phyloP scores from a whole-genome alignment of 352 stramenopile species.

The Pythium oligandrum region DNA sequence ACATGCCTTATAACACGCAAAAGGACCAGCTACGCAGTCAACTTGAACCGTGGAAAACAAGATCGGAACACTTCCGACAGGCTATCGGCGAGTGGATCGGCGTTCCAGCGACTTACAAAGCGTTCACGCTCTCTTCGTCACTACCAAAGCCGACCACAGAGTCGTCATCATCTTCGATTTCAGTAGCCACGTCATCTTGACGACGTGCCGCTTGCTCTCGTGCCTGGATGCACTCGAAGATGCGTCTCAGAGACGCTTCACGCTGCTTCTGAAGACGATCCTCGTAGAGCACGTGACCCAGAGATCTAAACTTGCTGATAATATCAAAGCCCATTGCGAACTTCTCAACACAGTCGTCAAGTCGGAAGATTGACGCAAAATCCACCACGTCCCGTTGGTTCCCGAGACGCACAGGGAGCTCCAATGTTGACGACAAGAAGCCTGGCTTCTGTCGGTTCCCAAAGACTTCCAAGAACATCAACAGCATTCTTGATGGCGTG shows the following conservation, averaged over 20 bases:
- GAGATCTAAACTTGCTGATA: constrained; percentile 32
- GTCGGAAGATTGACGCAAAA: constrained; percentile 59
- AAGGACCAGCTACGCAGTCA: too few relatives aligned
- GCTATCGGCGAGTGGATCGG: constrained; percentile 28
- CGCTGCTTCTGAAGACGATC: constrained; percentile 29
- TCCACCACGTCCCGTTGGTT: constrained; percentile 34
- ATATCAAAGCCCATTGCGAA: constrained; percentile 70
- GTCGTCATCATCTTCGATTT: constrained; percentile 6
- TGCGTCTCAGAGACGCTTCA: constrained; percentile 26
- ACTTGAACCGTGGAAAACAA: not conserved
- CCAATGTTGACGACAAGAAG: constrained; percentile 44
- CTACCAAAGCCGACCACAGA: not conserved
- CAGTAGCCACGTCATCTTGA: not conserved
- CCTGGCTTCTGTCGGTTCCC: constrained; percentile 47
- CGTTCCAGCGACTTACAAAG: constrained; percentile 18
- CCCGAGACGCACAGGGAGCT: constrained; percentile 33
- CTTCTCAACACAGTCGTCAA: constrained; percentile 58
- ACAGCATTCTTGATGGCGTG: constrained; percentile 20
- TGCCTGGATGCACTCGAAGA: constrained; percentile 8
- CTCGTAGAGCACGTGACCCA: constrained; percentile 64
- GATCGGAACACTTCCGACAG: constrained; percentile 4
- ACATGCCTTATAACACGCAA: too few relatives aligned
- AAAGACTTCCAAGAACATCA: constrained; percentile 64
- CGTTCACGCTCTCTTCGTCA: constrained; percentile 12
- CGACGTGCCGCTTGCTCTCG: not conserved